Conservation (phyloP, 495 filamentous ascomycete genomes). For the Acidomyces sp. region DNA sequence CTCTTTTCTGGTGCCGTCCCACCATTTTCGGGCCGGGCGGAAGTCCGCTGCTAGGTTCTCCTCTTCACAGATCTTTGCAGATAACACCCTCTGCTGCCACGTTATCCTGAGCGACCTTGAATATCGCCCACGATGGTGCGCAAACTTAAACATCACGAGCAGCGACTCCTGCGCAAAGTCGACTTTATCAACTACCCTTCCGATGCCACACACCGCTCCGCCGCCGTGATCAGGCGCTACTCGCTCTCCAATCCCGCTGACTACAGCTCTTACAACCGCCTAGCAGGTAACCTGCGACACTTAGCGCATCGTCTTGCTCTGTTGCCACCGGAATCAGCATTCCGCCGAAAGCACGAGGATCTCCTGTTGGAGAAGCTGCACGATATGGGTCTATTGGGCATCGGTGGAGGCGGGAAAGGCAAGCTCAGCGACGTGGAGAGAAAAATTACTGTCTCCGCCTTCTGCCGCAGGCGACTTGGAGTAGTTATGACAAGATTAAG, state of each 20-base stretch:
- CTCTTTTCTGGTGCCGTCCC: too few relatives aligned
- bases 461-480: slow-evolving; percentile 65
- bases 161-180: slow-evolving; percentile 78
- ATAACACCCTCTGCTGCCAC: too few relatives aligned
- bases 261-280: slow-evolving; percentile 74
- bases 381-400: slow-evolving; percentile 68
- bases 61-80: not conserved
- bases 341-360: slow-evolving; percentile 66
- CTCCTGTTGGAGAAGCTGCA: slow-evolving; percentile 79
- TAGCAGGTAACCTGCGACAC: slow-evolving; percentile 74
- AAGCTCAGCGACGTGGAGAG: slow-evolving; percentile 77
- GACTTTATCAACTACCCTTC: slow-evolving; percentile 90
- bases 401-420: slow-evolving; percentile 31
- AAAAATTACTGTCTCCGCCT: slow-evolving; percentile 69
- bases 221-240: slow-evolving; percentile 69
- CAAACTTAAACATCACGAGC: slow-evolving; percentile 86
- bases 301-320: slow-evolving; percentile 74
- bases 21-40: too few relatives aligned
- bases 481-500: slow-evolving; percentile 78
- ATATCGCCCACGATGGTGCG: slow-evolving; percentile 74
- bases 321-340: slow-evolving; percentile 60
- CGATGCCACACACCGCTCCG: slow-evolving; percentile 72
- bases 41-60: too few relatives aligned
- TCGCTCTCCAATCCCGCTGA: slow-evolving; percentile 75
- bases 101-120: too few relatives aligned